Percentiles rank a stretch among this genome's conserved stretches.
Conservation (phyloP, 2,329 filamentous ascomycete species). For the Fusarium brachygibbosum region DNA sequence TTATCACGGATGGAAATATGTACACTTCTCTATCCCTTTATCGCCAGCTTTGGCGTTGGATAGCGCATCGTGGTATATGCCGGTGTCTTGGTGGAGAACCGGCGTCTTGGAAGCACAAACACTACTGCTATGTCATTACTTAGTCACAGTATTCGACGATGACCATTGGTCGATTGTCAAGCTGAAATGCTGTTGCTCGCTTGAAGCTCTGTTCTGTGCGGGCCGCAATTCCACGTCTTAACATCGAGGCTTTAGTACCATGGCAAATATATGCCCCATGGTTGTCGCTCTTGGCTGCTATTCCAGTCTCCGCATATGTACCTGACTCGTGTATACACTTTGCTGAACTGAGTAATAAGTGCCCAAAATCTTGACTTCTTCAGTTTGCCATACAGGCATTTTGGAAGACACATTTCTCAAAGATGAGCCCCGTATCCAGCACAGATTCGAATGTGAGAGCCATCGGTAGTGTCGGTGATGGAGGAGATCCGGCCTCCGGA, state of each 20-base stretch:
- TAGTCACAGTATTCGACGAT: not conserved
- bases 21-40: rapidly evolving
- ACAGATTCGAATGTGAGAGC: not conserved
- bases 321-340: too few relatives aligned
- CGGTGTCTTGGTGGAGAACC: conserved; percentile 23
- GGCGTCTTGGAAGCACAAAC: not conserved
- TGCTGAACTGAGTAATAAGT: not conserved
- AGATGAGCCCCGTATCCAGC: not conserved
- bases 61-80: not conserved
- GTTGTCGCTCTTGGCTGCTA: not conserved
- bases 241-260: too few relatives aligned
- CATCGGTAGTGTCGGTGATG: not conserved
- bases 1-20: not conserved
- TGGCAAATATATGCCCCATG: conserved; percentile 2
- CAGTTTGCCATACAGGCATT: not conserved
- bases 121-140: conserved; percentile 2
- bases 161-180: not conserved
- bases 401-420: too few relatives aligned
- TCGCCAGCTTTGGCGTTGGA: not conserved
- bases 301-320: not conserved
- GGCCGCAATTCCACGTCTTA: not conserved
- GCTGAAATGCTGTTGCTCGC: not conserved
- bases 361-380: too few relatives aligned
- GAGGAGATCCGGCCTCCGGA: rapidly evolving
- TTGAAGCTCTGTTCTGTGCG: not conserved